phyloP scores from a whole-genome alignment of 2,329 filamentous ascomycete species.

The Ophiostoma perfectum region DNA sequence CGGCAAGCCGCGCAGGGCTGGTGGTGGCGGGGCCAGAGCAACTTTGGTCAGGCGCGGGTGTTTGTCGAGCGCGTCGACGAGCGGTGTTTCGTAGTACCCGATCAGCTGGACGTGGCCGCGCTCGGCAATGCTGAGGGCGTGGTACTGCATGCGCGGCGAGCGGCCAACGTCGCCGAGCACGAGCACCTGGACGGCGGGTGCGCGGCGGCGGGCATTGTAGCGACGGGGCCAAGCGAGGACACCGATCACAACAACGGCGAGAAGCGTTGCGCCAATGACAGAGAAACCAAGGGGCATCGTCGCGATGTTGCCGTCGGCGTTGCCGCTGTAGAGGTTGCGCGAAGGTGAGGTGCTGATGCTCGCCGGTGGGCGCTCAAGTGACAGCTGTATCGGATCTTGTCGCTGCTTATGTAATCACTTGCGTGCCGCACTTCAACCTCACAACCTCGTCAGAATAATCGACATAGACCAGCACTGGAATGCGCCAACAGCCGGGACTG shows the following conservation, averaged over 20 bases:
- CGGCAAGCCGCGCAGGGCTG: constrained; percentile 60
- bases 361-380: not conserved
- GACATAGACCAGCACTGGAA: not conserved
- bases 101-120: constrained; percentile 79
- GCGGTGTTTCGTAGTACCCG: constrained; percentile 79
- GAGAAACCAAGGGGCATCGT: constrained; percentile 24
- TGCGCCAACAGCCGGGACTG: constrained; percentile 3
- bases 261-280: constrained; percentile 21
- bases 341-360: not conserved
- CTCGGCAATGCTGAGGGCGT: constrained; percentile 84
- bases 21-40: constrained; percentile 63
- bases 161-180: constrained; percentile 93
- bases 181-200: constrained; percentile 63
- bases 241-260: constrained; percentile 17
- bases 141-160: constrained; percentile 97
- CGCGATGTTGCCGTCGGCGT: not conserved
- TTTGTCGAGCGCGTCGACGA: constrained; percentile 69
- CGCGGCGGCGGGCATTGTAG: constrained; percentile 15
- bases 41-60: constrained; percentile 66
- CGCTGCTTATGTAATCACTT: not conserved
- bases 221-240: constrained; percentile 23
- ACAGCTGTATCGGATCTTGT: constrained; percentile 1
- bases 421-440: too few relatives aligned
- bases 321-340: too few relatives aligned
- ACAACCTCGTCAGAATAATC: too few relatives aligned